Base-by-base conservation (phyloP, 495 filamentous ascomycete genomes). In the Aspergillus indologenus region DNA sequence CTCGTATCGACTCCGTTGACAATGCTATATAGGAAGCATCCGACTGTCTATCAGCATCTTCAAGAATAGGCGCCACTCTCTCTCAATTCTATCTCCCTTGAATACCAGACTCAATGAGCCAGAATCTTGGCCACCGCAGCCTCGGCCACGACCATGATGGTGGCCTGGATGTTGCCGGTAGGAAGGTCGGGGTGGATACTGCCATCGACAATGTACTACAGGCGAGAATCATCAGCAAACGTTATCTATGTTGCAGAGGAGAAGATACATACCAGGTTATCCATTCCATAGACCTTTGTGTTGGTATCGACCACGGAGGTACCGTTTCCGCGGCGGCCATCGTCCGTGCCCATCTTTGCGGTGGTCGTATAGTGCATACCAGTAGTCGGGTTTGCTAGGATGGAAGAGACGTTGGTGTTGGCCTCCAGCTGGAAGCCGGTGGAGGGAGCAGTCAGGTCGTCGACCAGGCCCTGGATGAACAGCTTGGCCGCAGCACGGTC, bases 301-400 rank as follows among this genome's bases (percentile, higher is more conserved):
- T 87, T 78, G 50, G 77, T 72, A 63, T 89, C 86, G 5, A 89
- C 86, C 20, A 89, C 86, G 7, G 80, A 69, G 5, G 81, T 79
- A 42, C 86, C 85, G 48, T 51, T 51, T 20, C 72, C 74, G 54
- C 73, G 71, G 23, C 84, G 78, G 20, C 86, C 87, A 26, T 66
- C 64, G 21, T 63, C 60, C 23, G 29, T 45, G 22, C 64, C 64
- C 51, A 66, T 53, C 47, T 66, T 66, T 31, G 75, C 72, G 31
- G 77, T 81, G 26, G 80, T 81, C 60, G 88, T 79, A 86, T 87
- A 91, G 79, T 91, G 89, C 71, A 87, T 90, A 58, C 87, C 75
- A 29, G 84, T 75, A 21, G 83, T 82, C 14, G 61, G 49, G 18
- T 61, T 53, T 2, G 68, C 60, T 51, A 81, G 79, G 29, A 81